phyloP scores from a whole-genome alignment of 139 green algal species.

The Coelastrella sp. region DNA sequence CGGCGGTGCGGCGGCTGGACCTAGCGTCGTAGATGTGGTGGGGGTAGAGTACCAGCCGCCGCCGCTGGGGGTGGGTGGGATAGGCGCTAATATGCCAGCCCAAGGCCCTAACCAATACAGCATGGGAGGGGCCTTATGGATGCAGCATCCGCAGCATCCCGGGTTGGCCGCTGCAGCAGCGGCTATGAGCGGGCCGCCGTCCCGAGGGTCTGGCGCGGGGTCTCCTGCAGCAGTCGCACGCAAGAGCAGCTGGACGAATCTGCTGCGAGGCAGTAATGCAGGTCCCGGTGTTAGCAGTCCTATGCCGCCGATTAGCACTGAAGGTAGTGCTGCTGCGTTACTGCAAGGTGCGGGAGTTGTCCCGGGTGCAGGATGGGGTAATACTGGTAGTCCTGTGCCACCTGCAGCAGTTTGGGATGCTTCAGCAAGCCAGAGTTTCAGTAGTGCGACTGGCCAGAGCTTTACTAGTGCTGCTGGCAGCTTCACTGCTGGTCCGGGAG shows the following conservation, averaged over 20 bases:
- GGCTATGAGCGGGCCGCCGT: not conserved
- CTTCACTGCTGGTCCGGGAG: not conserved
- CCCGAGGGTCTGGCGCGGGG: too few relatives aligned
- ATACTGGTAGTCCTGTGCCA: not conserved
- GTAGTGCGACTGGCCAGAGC: not conserved
- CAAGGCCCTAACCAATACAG: not conserved
- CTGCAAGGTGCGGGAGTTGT: not conserved
- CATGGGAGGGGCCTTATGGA: not conserved
- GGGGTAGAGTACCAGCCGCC: not conserved
- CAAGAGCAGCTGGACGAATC: slow-evolving; percentile 7
- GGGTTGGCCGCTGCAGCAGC: not conserved
- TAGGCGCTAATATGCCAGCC: not conserved
- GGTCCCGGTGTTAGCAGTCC: not conserved
- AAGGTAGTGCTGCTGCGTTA: slow-evolving; percentile 1
- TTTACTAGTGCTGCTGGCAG: not conserved
- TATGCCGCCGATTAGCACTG: not conserved
- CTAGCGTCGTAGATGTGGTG: not conserved
- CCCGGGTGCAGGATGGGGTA: not conserved
- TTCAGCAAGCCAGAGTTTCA: not conserved
- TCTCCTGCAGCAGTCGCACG: not conserved
- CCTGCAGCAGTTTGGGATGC: not conserved
- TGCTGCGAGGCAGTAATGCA: not conserved
- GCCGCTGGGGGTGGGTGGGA: not conserved
- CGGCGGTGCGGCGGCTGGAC: not conserved
- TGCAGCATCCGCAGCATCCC: not conserved